A percentile compares a stretch with the other conserved stretches of the same genome.
These are phyloP conservation scores for Xylaria sp. DNA, from an alignment of 2,329 filamentous ascomycete genomes.

Conservation along the genomic window DNA sequence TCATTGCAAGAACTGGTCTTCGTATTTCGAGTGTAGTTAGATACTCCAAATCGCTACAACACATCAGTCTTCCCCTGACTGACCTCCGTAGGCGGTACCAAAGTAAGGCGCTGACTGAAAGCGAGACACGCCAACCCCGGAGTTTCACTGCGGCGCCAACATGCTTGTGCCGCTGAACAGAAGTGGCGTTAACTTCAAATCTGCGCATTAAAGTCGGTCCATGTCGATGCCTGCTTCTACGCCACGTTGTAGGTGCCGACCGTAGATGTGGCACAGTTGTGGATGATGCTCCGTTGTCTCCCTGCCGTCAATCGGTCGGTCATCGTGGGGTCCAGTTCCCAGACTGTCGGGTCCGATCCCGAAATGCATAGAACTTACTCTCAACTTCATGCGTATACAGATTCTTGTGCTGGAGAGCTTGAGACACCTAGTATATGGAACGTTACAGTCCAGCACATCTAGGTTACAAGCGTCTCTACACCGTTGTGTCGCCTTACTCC, in stretches of 20 bases:
- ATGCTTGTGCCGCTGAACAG: not conserved
- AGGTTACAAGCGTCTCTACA: not conserved
- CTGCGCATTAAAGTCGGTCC: not conserved
- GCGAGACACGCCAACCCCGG: not conserved
- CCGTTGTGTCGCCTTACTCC: not conserved
- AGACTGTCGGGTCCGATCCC: conserved; percentile 24
- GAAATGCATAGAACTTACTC: conserved; percentile 21
- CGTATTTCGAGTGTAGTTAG: not conserved
- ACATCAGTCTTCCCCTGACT: not conserved
- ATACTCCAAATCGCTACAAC: not conserved
- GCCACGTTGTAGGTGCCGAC: conserved; percentile 3
- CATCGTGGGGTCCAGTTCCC: conserved; percentile 28
- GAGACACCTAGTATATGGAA: not conserved
- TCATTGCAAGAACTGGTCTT: not conserved
- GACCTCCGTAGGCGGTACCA: not conserved
- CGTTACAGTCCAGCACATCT: not conserved
- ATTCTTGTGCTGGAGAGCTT: not conserved
- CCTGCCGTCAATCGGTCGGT: conserved; percentile 12
- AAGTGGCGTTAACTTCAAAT: not conserved
- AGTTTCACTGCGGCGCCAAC: not conserved
- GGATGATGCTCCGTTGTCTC: conserved; percentile 13
- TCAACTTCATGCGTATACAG: conserved; percentile 10
- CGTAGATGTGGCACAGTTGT: conserved; percentile 13
- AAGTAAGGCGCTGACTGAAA: not conserved
- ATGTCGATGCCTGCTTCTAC: not conserved